Base-by-base conservation (phyloP, 1,284 basidiomycete genomes). In the Heterobasidion annosum region DNA sequence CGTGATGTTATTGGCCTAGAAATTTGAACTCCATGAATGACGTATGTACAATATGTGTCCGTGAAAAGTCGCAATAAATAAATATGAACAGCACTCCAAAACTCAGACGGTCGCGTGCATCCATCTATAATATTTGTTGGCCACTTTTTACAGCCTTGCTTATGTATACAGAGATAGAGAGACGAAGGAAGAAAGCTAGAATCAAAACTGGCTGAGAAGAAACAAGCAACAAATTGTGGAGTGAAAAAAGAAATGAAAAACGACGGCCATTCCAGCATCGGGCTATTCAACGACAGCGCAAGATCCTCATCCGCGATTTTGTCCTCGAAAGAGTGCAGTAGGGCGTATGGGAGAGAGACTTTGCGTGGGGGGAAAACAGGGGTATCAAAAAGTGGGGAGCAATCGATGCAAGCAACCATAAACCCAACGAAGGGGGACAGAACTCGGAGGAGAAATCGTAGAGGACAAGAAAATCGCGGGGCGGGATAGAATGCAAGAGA, bases 81-180 rank as follows among this genome's bases (percentile, higher is more conserved):
- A 25, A 25, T 3, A 25, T 25, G 25, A 25, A 25, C n/a, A n/a
- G 37, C 37, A 40, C 12, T 40, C 37, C 37, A 40, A 40, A n/a
- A 40, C 37, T 25, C 25, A 25, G 25, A 25, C 25, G 25, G 25
- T 25, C 43, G 49, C 9, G 13, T 32, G 19, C 33, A 18, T 65
- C 64, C 57, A 62, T 74, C 71, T 74, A 72, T 72, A 60, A 49
- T 54, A 56, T 64, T 65, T 56, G 62, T 60, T 55, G 68, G 65
- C 62, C 62, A 68, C 67, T 59, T 40, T 65, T 67, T 67, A 69
- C 66, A 71, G 69, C 70, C 70, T 62, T 40, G 67, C 67, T 58
- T 65, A 69, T 64, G 63, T 70, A 70, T 65, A 69, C 72, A 64
- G 15, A n/a, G n/a, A n/a, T 42, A 43, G 15, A 12, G 34, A 44